Conservation (phyloP, 2,329 filamentous ascomycete genomes). For the Botrytis sinoallii region DNA sequence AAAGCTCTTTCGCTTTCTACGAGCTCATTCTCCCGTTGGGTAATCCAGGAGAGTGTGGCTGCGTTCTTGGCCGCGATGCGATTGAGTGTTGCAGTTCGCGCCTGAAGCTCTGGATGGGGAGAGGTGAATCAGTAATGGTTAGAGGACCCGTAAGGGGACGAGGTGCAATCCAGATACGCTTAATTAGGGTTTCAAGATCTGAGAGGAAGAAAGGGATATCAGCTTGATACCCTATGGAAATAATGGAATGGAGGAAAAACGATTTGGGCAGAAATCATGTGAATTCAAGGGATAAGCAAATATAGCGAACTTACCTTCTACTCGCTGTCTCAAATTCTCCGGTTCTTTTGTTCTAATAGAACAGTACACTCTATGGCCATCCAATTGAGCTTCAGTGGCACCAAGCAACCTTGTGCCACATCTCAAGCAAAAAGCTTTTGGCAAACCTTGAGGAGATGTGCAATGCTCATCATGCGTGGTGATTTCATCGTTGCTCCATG, state of each 20-base stretch:
- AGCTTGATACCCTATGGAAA: conserved; percentile 10
- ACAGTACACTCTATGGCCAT: conserved; percentile 9
- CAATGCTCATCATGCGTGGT: conserved; percentile 6
- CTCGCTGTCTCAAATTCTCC: neutral
- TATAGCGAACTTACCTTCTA: conserved; percentile 3
- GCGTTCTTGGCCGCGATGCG: conserved; percentile 14
- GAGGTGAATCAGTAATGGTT: neutral
- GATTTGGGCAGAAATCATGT: neutral
- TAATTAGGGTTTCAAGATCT: neutral
- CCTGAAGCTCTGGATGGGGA: conserved; percentile 2
- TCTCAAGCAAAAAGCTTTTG: conserved; percentile 18
- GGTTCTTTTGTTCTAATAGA: conserved; percentile 12
- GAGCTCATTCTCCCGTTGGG: neutral
- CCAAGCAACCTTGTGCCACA: conserved; percentile 10
- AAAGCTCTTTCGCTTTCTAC: neutral
- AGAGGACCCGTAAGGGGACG: conserved; percentile 8
- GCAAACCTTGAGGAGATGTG: conserved; percentile 11
- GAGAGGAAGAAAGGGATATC: neutral
- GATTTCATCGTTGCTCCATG: neutral
- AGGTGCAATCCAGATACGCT: conserved; percentile 14
- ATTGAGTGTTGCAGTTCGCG: neutral
- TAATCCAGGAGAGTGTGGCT: neutral
- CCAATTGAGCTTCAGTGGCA: neutral
- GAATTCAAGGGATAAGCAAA: neutral
- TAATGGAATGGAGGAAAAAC: neutral